Evolutionary conservation across 1,284 basidiomycete species (phyloP).

Genomic region (Inonotus obliquus): DNA sequence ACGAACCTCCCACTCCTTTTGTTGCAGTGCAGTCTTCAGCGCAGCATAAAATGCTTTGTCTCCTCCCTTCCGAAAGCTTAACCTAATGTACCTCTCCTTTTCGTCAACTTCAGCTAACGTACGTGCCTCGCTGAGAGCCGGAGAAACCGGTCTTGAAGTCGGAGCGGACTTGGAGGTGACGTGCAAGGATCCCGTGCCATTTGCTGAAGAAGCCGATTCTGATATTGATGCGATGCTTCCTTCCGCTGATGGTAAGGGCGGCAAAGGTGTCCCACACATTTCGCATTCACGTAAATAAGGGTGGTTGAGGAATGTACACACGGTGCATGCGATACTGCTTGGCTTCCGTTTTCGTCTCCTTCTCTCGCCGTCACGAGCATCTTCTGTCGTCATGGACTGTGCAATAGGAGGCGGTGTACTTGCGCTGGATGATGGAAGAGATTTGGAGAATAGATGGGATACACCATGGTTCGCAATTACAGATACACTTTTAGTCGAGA

Average conservation of each 20-base stretch:
- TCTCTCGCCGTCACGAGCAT: background rate
- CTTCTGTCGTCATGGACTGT: background rate
- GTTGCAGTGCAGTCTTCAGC: conserved; percentile 72
- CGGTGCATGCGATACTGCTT: conserved; percentile 59
- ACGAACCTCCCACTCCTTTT: conserved; percentile 79
- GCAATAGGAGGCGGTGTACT: conserved; percentile 11
- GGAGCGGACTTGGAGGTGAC: conserved; percentile 53
- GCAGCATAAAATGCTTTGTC: conserved; percentile 81
- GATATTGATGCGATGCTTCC: background rate
- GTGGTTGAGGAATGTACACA: conserved; percentile 93
- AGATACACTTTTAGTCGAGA: background rate
- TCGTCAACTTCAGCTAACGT: conserved; percentile 27
- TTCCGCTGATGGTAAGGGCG: conserved; percentile 42
- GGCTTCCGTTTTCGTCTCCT: conserved; percentile 6
- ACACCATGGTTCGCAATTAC: background rate
- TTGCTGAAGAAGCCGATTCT: background rate
- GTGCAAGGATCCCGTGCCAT: conserved; percentile 18
- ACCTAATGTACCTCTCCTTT: conserved; percentile 46
- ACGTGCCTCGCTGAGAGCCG: conserved; percentile 33
- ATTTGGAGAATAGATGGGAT: conserved; percentile 6
- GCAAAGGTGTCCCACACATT: conserved; percentile 77
- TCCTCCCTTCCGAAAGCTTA: conserved; percentile 91
- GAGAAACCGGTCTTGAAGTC: conserved; percentile 52
- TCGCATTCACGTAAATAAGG: conserved; percentile 76
- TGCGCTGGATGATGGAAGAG: conserved; percentile 14